Conservation (phyloP, 176 grass and related monocot species). For the Carex pumila region DNA sequence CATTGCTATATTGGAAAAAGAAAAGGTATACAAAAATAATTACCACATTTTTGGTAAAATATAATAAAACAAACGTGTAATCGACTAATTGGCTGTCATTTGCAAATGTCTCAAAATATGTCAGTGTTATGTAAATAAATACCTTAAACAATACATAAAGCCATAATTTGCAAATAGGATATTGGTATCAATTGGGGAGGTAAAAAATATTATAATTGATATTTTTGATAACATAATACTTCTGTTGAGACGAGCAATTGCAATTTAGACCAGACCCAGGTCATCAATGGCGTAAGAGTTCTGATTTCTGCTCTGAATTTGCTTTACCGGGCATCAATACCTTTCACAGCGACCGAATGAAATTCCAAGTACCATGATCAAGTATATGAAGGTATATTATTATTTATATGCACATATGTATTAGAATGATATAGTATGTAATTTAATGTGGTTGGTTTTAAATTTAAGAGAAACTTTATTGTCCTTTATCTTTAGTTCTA, state of each 20-base stretch:
- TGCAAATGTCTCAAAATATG: no score
- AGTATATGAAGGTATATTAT: slow-evolving; percentile 58
- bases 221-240: background rate
- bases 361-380: slow-evolving; percentile 60
- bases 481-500: background rate
- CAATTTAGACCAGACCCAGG: slow-evolving; percentile 5
- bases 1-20: background rate
- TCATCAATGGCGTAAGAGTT: background rate
- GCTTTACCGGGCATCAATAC: slow-evolving; percentile 17
- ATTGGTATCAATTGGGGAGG: background rate
- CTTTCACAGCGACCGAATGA: slow-evolving; percentile 49
- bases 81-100: no score
- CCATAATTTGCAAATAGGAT: background rate
- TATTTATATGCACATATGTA: background rate
- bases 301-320: slow-evolving; percentile 24
- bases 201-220: background rate
- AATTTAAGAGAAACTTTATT: background rate
- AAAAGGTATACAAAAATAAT: background rate
- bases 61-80: no score
- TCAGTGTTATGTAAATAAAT: no score
- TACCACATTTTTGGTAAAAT: slow-evolving; percentile 11
- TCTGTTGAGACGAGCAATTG: background rate
- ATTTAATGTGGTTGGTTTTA: background rate
- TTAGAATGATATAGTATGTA: background rate
- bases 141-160: no score